phyloP scores from a whole-genome alignment of 768 basidiomycete genomes.

The Cystofilobasidium ferigula region DNA sequence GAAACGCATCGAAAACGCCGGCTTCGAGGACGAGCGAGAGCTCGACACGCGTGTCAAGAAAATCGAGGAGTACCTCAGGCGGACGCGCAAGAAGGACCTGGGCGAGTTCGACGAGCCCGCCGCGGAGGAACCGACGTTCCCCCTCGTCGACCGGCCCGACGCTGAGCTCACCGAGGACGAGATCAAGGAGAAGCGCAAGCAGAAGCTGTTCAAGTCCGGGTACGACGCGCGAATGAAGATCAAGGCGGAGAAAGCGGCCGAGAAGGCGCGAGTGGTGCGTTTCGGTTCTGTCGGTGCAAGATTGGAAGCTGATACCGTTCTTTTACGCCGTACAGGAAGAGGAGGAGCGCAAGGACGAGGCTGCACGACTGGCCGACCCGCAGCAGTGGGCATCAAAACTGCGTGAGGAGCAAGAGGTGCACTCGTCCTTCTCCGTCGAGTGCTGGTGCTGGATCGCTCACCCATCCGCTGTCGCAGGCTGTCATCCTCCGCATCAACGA shows the following conservation, averaged over 20 bases:
- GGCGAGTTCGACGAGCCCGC: constrained; percentile 39
- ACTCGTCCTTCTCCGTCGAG: constrained; percentile 27
- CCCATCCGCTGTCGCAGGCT: constrained; percentile 42
- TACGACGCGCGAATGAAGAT: constrained; percentile 79
- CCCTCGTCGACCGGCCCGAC: constrained; percentile 82
- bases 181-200: constrained; percentile 86
- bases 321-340: too few relatives aligned
- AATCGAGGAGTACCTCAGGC: constrained; percentile 65
- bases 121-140: constrained; percentile 63
- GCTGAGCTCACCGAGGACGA: constrained; percentile 77
- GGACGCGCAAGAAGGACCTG: constrained; percentile 66
- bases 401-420: constrained; percentile 74
- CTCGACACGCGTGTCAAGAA: constrained; percentile 77
- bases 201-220: constrained; percentile 82
- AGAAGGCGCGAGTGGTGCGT: constrained; percentile 46
- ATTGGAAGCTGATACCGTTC: too few relatives aligned
- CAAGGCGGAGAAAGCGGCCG: constrained; percentile 75
- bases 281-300: too few relatives aligned
- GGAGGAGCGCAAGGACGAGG: constrained; percentile 56
- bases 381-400: constrained; percentile 62
- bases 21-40: constrained; percentile 46
- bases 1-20: constrained; percentile 47
- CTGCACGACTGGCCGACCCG: constrained; percentile 61
- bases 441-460: background rate
- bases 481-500: constrained; percentile 79